phyloP scores from a whole-genome alignment of 257 asterid genomes.

The Marsdenia floribunda region DNA sequence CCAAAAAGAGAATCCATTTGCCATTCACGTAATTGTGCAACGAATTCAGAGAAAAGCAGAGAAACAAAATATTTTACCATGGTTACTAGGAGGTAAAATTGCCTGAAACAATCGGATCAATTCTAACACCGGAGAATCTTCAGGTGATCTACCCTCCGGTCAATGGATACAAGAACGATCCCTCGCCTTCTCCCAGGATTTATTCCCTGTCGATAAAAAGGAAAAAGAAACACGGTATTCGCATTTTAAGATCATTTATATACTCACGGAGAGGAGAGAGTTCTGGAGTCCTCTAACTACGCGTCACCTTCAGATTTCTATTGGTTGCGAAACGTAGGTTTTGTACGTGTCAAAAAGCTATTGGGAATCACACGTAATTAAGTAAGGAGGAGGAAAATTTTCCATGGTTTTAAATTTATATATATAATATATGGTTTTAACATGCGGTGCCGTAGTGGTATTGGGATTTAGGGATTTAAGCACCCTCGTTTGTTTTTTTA shows the following conservation, averaged over 20 bases:
- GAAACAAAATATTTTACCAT: conserved; percentile 33
- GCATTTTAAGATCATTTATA: background rate
- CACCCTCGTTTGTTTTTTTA: too few relatives aligned
- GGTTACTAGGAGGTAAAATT: conserved; percentile 27
- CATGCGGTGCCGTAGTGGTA: too few relatives aligned
- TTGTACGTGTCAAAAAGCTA: conserved; percentile 24
- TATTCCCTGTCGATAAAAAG: background rate
- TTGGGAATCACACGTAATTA: conserved; percentile 12
- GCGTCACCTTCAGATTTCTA: conserved; percentile 13
- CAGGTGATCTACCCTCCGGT: conserved; percentile 26
- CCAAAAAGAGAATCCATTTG: background rate
- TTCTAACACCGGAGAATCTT: conserved; percentile 21
- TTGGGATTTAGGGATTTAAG: too few relatives aligned
- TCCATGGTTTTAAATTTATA: too few relatives aligned
- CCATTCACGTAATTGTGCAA: background rate
- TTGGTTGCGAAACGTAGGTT: conserved; percentile 25
- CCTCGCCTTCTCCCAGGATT: background rate
- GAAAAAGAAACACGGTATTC: background rate
- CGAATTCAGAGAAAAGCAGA: background rate
- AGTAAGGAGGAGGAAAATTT: too few relatives aligned
- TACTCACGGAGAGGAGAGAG: background rate
- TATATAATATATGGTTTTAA: too few relatives aligned
- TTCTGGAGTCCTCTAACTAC: conserved; percentile 1
- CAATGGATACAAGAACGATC: background rate
- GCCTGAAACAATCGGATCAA: conserved; percentile 8